Conservation (phyloP, 2,329 filamentous ascomycete genomes). For the Colletotrichum sp. region DNA sequence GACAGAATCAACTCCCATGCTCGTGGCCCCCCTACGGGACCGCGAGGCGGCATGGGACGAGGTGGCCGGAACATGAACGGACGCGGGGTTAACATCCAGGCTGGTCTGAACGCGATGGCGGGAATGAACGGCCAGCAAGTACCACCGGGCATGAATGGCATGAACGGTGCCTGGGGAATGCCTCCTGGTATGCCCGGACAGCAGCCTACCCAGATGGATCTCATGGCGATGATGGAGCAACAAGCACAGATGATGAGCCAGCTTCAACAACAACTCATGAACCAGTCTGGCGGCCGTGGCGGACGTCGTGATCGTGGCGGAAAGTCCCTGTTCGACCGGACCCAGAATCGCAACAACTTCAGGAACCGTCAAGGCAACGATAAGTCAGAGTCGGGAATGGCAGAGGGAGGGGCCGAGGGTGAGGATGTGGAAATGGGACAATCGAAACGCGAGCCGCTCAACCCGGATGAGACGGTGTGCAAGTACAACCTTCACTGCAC, state of each 20-base stretch:
- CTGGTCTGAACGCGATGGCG: slow-evolving; percentile 49
- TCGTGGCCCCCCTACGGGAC: slow-evolving; percentile 75
- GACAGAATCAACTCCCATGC: slow-evolving; percentile 83
- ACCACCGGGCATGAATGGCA: slow-evolving; percentile 40
- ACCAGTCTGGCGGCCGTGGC: slow-evolving; percentile 49
- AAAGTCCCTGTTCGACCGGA: slow-evolving; percentile 77
- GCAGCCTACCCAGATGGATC: slow-evolving; percentile 57
- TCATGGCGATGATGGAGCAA: slow-evolving; percentile 82
- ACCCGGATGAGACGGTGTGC: slow-evolving; percentile 75
- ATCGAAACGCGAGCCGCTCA: slow-evolving; percentile 57
- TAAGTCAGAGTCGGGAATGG: slow-evolving; percentile 32
- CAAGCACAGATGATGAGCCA: slow-evolving; percentile 87
- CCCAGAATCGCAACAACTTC: slow-evolving; percentile 63
- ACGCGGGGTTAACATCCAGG: slow-evolving; percentile 53
- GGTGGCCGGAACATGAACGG: slow-evolving; percentile 58
- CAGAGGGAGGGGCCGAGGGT: slow-evolving; percentile 40
- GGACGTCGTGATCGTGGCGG: slow-evolving; percentile 46
- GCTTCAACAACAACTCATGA: slow-evolving; percentile 67
- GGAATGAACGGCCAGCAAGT: slow-evolving; percentile 36
- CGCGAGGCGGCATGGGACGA: slow-evolving; percentile 58
- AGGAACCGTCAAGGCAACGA: slow-evolving; percentile 52
- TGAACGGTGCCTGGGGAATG: slow-evolving; percentile 45
- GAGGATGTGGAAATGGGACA: slow-evolving; percentile 70
- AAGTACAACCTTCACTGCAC: slow-evolving; percentile 89
- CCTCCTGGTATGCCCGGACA: slow-evolving; percentile 40